phyloP scores from a whole-genome alignment of 2,329 filamentous ascomycete species.

The Pseudomassariella vexata region DNA sequence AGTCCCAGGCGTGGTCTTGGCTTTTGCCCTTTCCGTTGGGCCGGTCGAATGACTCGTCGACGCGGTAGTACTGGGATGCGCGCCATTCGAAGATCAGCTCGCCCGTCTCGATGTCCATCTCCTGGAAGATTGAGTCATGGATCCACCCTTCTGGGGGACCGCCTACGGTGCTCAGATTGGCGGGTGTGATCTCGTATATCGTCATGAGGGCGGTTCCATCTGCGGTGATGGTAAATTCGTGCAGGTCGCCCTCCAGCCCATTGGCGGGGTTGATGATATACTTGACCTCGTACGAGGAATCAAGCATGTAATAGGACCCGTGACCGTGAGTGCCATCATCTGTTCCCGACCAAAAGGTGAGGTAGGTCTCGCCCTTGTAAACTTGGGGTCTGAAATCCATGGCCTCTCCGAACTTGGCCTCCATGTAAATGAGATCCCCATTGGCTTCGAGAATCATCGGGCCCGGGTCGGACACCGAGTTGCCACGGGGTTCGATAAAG shows the following conservation, averaged over 20 bases:
- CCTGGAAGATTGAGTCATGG: slow-evolving; percentile 27
- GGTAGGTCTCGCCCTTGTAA: slow-evolving; percentile 24
- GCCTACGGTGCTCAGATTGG: slow-evolving; percentile 9
- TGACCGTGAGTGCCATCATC: slow-evolving; percentile 16
- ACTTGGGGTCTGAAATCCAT: slow-evolving; percentile 15
- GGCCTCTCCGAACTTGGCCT: not conserved
- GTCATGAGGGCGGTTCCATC: slow-evolving; percentile 13
- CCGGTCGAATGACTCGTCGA: slow-evolving; percentile 51
- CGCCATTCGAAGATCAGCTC: slow-evolving; percentile 39
- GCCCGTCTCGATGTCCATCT: slow-evolving; percentile 32
- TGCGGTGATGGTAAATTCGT: slow-evolving; percentile 16
- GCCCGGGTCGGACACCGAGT: not conserved
- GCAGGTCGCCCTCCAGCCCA: slow-evolving; percentile 21
- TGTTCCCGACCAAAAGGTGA: slow-evolving; percentile 30
- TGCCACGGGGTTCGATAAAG: not conserved
- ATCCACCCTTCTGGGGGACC: slow-evolving; percentile 21
- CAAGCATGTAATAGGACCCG: slow-evolving; percentile 22
- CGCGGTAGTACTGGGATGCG: slow-evolving; percentile 19
- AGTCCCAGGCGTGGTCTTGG: slow-evolving; percentile 47
- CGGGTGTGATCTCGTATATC: slow-evolving; percentile 13
- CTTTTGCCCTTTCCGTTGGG: too few relatives aligned
- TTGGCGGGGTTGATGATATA: slow-evolving; percentile 24
- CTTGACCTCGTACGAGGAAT: slow-evolving; percentile 29
- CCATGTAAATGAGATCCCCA: not conserved
- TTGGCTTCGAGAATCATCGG: not conserved